phyloP scores from a whole-genome alignment of 495 filamentous ascomycete species.

The Polyplosphaeria fusca region DNA sequence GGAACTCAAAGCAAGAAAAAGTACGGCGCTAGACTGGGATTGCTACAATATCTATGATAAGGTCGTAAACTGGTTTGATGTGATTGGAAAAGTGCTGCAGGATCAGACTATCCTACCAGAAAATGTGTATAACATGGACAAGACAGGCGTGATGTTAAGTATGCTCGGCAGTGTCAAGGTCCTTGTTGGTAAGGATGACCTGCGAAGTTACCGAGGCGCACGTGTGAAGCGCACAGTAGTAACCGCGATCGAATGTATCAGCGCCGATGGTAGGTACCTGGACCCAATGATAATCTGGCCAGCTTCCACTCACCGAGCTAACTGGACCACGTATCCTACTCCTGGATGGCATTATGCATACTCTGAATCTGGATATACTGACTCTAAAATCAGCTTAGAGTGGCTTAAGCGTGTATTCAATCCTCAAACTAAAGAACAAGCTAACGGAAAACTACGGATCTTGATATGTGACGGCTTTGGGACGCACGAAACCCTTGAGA shows the following conservation, averaged over 20 bases:
- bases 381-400: too few relatives aligned
- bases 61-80: constrained; percentile 5
- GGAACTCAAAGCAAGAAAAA: neutral
- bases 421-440: constrained; percentile 1
- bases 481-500: constrained; percentile 3
- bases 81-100: constrained; percentile 10
- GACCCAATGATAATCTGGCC: constrained; percentile 8
- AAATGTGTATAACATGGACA: constrained; percentile 6
- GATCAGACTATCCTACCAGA: constrained; percentile 6
- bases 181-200: constrained; percentile 6
- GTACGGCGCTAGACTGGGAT: neutral
- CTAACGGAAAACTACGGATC: constrained; percentile 1
- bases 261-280: constrained; percentile 2
- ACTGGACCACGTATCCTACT: constrained; percentile 2
- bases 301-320: constrained; percentile 2
- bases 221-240: constrained; percentile 3
- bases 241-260: constrained; percentile 2
- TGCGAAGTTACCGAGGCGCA: neutral
- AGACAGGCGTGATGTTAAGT: constrained; percentile 10
- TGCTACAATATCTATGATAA: constrained; percentile 5
- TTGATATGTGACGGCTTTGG: neutral
- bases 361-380: constrained; percentile 11
- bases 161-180: constrained; percentile 3
- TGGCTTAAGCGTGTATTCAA: constrained; percentile 5
- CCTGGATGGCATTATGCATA: constrained; percentile 7